A percentile compares a stretch with the other conserved stretches of the same genome.
These are phyloP conservation scores for Fusarium ramigenum DNA, from an alignment of 2,329 filamentous ascomycete genomes.

Conservation along the genomic window DNA sequence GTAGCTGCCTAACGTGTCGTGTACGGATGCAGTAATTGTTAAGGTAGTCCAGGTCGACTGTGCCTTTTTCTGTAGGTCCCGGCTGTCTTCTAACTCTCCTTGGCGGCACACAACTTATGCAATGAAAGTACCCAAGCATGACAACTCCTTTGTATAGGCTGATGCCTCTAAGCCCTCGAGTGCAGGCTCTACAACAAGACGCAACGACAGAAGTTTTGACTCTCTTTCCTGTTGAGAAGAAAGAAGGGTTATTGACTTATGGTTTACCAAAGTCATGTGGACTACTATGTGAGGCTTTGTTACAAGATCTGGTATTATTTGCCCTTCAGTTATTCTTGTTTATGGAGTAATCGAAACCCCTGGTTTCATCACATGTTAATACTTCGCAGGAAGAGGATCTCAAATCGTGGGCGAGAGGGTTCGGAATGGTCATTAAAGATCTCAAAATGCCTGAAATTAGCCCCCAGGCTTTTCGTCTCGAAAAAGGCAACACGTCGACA, in stretches of 20 bases:
- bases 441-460: conserved; percentile 37
- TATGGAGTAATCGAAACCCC: background rate
- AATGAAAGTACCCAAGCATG: conserved; percentile 35
- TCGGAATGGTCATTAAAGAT: conserved; percentile 39
- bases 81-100: conserved; percentile 16
- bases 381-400: conserved; percentile 32
- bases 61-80: conserved; percentile 13
- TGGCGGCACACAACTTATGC: conserved; percentile 27
- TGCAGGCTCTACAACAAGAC: conserved; percentile 40
- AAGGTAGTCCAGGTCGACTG: background rate
- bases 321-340: conserved; percentile 6
- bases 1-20: conserved; percentile 23
- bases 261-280: conserved; percentile 39
- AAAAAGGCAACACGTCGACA: conserved; percentile 41
- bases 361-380: conserved; percentile 6
- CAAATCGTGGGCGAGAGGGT: conserved; percentile 35
- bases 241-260: conserved; percentile 38
- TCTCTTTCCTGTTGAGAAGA: conserved; percentile 39
- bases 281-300: conserved; percentile 34
- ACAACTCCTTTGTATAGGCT: conserved; percentile 40
- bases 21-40: conserved; percentile 2
- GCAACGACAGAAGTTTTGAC: conserved; percentile 41
- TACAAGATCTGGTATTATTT: conserved; percentile 36
- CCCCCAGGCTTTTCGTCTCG: conserved; percentile 41
- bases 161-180: conserved; percentile 33